Evolutionary conservation across 805 yeast species (phyloP).

Genomic region (Limtongozyma cylindracea): DNA sequence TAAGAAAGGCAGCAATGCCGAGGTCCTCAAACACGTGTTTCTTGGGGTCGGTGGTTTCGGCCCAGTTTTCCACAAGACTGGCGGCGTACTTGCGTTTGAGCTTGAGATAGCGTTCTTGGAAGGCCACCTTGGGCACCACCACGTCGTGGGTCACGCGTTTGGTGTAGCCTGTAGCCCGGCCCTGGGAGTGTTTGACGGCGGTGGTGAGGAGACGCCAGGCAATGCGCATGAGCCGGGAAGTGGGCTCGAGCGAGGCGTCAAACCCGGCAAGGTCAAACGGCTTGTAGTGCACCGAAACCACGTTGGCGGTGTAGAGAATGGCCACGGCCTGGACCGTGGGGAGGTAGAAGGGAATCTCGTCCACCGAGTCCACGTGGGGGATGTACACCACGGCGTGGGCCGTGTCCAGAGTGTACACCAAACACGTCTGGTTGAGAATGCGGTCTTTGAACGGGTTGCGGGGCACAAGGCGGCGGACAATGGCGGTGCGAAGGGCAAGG

Average conservation of each 20-base stretch:
- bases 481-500: constrained; percentile 11
- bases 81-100: constrained; percentile 69
- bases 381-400: constrained; percentile 41
- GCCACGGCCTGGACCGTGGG: constrained; percentile 71
- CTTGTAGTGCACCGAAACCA: constrained; percentile 48
- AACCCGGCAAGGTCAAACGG: constrained; percentile 18
- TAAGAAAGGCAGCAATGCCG: constrained; percentile 83
- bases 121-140: constrained; percentile 58
- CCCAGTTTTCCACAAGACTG: constrained; percentile 57
- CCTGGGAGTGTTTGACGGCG: constrained; percentile 60
- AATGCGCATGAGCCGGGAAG: constrained; percentile 52
- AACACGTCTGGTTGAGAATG: constrained; percentile 68
- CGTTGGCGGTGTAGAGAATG: constrained; percentile 20
- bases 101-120: constrained; percentile 60
- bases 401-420: constrained; percentile 13
- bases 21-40: constrained; percentile 94
- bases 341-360: constrained; percentile 66
- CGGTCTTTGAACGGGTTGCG: constrained; percentile 73
- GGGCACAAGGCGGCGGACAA: constrained; percentile 76
- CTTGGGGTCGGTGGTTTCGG: constrained; percentile 82
- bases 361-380: constrained; percentile 40
- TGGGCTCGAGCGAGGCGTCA: constrained; percentile 9
- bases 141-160: constrained; percentile 76
- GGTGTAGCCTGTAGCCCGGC: constrained; percentile 64
- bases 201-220: constrained; percentile 64